Evolutionary conservation across 1,139 yeast species (phyloP).

Genomic region (Candida neerlandica): DNA sequence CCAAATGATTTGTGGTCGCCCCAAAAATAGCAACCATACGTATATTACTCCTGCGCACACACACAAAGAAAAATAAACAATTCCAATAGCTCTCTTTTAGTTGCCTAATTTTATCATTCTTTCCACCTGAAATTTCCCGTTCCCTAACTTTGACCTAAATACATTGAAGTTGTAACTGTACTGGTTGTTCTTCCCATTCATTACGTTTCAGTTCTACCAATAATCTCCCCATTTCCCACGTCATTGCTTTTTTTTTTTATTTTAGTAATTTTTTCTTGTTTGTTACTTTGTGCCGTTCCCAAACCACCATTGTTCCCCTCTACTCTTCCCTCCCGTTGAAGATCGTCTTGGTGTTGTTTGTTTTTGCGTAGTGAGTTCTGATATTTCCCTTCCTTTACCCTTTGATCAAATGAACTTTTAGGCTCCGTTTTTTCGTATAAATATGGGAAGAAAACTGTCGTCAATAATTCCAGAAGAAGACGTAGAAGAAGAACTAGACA

Average conservation of each 20-base stretch:
- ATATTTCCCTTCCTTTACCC: neutral
- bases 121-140: neutral
- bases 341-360: neutral
- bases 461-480: slow-evolving; percentile 1
- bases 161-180: no score
- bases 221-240: neutral
- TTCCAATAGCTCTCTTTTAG: neutral
- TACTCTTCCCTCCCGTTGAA: neutral
- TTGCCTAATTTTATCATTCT: neutral
- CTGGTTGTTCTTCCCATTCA: neutral
- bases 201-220: neutral
- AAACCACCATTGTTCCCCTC: neutral
- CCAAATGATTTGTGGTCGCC: no score
- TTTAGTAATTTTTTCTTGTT: slow-evolving; percentile 1
- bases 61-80: no score
- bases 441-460: slow-evolving; percentile 5
- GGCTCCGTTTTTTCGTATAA: slow-evolving; percentile 3
- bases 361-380: neutral
- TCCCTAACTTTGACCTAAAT: neutral
- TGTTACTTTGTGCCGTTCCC: neutral
- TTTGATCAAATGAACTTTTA: slow-evolving; percentile 1
- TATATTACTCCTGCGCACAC: no score
- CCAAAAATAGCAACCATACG: no score
- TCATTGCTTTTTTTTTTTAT: neutral
- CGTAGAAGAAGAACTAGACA: neutral